These are phyloP conservation scores for Neotropicomus parvogracilis DNA, from an alignment of 1,284 basidiomycete genomes.

Conservation along the genomic window DNA sequence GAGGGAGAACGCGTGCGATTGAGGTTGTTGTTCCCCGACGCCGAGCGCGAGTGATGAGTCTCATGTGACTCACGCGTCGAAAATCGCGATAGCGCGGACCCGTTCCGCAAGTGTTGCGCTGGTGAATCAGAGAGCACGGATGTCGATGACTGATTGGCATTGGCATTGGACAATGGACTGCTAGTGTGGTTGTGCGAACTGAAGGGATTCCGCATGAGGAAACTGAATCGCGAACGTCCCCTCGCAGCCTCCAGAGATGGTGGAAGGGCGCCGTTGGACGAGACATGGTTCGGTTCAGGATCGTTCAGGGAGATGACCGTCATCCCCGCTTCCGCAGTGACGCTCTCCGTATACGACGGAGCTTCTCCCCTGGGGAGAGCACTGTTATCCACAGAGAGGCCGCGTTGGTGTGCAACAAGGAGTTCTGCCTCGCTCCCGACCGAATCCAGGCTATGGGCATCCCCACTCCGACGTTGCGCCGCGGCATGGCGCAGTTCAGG, in stretches of 20 bases:
- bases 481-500: constrained; percentile 14
- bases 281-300: background rate
- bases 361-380: constrained; percentile 51
- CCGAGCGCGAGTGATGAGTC: constrained; percentile 17
- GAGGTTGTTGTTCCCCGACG: constrained; percentile 12
- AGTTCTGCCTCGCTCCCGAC: constrained; percentile 25
- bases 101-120: constrained; percentile 9
- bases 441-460: constrained; percentile 21
- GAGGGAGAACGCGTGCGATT: constrained; percentile 32
- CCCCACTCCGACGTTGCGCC: constrained; percentile 12
- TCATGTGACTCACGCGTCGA: constrained; percentile 29
- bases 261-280: background rate
- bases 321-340: constrained; percentile 26
- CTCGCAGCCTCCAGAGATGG: background rate
- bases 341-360: constrained; percentile 62
- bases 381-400: constrained; percentile 20
- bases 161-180: background rate
- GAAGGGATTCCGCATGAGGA: constrained; percentile 26
- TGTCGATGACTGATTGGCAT: background rate
- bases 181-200: constrained; percentile 1
- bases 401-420: constrained; percentile 25
- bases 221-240: constrained; percentile 25
- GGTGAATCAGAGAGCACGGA: constrained; percentile 15
- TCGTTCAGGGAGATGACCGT: constrained; percentile 13
- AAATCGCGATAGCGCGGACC: constrained; percentile 20